Evolutionary conservation across 345 rosid genomes (phyloP).

Genomic region (Trapa bicornis): DNA sequence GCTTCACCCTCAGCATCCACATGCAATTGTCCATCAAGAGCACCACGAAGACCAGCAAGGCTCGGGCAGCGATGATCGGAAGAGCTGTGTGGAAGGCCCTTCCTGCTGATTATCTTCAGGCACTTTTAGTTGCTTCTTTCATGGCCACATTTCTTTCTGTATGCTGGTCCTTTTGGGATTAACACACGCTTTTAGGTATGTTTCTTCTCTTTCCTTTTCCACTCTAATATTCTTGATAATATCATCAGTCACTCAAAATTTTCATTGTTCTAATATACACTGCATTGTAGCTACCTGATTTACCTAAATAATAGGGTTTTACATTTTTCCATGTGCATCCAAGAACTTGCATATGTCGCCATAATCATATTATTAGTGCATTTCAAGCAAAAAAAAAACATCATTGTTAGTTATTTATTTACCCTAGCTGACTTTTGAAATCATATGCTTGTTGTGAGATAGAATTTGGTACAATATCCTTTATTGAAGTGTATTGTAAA

Average conservation of each 20-base stretch:
- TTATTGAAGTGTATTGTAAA: background rate
- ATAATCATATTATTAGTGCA: background rate
- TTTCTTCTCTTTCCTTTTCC: no score
- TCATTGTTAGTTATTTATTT: background rate
- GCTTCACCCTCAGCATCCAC: background rate
- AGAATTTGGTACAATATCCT: background rate
- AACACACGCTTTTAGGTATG: no score
- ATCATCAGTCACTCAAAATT: background rate
- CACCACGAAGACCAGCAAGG: conserved; percentile 29
- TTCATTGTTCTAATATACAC: background rate
- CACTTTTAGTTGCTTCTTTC: background rate
- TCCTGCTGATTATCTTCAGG: conserved; percentile 21
- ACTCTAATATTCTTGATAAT: background rate
- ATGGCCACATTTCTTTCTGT: background rate
- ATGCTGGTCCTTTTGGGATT: no score
- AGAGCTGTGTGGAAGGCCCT: conserved; percentile 20
- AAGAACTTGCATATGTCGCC: background rate
- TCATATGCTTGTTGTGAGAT: background rate
- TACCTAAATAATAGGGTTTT: background rate
- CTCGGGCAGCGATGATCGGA: conserved; percentile 43
- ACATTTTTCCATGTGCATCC: background rate
- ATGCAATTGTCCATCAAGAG: conserved; percentile 24
- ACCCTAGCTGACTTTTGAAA: background rate
- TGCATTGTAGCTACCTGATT: background rate
- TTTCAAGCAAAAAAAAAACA: background rate